Percentiles rank a stretch among this genome's conserved stretches.
Evolutionary conservation across 805 yeast species (phyloP).

Genomic region (Ogataea neopini): DNA sequence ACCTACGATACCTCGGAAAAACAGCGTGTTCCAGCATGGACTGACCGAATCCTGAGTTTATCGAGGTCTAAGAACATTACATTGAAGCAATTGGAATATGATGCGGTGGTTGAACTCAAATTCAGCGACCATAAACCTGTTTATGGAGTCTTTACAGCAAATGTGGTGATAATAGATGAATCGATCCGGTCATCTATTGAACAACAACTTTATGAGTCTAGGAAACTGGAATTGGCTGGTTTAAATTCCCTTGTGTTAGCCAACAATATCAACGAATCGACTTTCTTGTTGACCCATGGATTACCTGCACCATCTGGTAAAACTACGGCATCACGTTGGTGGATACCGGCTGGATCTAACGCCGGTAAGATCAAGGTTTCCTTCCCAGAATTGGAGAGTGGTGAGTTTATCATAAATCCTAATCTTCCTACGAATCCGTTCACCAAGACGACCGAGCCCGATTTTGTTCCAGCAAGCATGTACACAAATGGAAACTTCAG

Average conservation of each 20-base stretch:
- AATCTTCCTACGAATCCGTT: slow-evolving; percentile 74
- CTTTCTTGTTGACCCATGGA: slow-evolving; percentile 34
- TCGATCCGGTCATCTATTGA: slow-evolving; percentile 48
- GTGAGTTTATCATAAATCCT: slow-evolving; percentile 63
- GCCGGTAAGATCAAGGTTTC: slow-evolving; percentile 60
- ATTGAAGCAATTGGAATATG: slow-evolving; percentile 60
- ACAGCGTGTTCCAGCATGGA: slow-evolving; percentile 95
- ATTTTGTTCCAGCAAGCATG: slow-evolving; percentile 42
- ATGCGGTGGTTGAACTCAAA: slow-evolving; percentile 52
- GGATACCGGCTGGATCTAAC: slow-evolving; percentile 73
- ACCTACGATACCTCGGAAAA: slow-evolving; percentile 88
- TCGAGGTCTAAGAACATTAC: slow-evolving; percentile 55
- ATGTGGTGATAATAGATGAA: slow-evolving; percentile 67
- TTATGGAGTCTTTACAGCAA: slow-evolving; percentile 64
- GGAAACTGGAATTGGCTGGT: slow-evolving; percentile 45
- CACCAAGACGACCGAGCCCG: slow-evolving; percentile 49
- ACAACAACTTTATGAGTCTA: slow-evolving; percentile 54
- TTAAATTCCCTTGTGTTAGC: slow-evolving; percentile 33
- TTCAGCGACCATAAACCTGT: slow-evolving; percentile 95
- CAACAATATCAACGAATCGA: slow-evolving; percentile 19
- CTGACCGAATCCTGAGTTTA: slow-evolving; percentile 77
- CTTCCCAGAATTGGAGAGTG: slow-evolving; percentile 47
- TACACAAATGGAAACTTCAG: not conserved
- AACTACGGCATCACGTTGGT: slow-evolving; percentile 67
- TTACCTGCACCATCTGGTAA: slow-evolving; percentile 92